Evolutionary conservation across 164 flowering plant genomes (phyloP), one percentile per base, ranked within the genome.

Genomic region (Hamamelis virginiana): DNA sequence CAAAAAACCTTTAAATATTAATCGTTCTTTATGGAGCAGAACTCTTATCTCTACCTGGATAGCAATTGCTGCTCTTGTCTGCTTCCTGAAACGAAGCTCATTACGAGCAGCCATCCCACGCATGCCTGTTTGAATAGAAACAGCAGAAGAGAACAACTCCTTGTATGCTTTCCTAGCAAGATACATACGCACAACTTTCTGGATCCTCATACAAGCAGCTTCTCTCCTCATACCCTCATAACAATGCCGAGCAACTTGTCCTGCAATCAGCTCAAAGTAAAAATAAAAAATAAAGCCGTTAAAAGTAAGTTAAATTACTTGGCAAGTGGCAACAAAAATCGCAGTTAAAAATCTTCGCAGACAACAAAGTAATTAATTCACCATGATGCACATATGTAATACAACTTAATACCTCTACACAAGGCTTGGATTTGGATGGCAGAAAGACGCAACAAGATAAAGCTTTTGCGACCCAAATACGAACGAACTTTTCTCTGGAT

Each of bases 401-500:
- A 66, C 13, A 4, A 68, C 3, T 18, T 38, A 16, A 65, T 81
- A 87, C 93, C 93, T 85, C 93, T 84, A 53, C 81, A 77, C 3
- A 73, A 45, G 22, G 85, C 76, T 80, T 89, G 89, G 38, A 87
- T 80, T 66, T 75, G 77, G 56, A 80, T 75, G 52, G 89, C 76
- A 72, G 87, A 72, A 8, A 18, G 13, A 38, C 78, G 78, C 67
- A 87, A 75, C 75, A 70, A 50, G 38, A 77, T 26, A 75, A 83
- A 89, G n/a, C 44, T 70, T 75, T 82, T 89, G 58, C 81, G 85
- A 61, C 69, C 62, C 10, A 66, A 55, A 72, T 79, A 79, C 8
- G 90, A 59, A 33, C 84, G 87, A 19, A 77, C 71, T 84, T 80
- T 84, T 43, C 82, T 74, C 68, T 88, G 92, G 33, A 88, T 82